Conservation (phyloP, 2,329 filamentous ascomycete species). For the Diaporthe sp. region DNA sequence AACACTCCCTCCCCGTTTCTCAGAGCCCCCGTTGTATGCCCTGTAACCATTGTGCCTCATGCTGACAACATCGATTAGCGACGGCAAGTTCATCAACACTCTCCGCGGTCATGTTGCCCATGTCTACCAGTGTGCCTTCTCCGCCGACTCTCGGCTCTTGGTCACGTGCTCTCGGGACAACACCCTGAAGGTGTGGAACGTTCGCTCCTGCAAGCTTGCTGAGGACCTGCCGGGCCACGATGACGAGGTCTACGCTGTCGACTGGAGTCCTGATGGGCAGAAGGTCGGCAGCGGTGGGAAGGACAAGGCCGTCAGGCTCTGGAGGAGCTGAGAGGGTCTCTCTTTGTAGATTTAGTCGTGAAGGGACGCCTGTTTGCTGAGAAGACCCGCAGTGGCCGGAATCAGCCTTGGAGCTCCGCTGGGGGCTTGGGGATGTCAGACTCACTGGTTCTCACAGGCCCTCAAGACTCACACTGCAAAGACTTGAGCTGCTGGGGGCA, state of each 20-base stretch:
- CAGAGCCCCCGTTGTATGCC: neutral
- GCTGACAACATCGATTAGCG: slow-evolving; percentile 51
- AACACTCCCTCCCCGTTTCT: slow-evolving; percentile 42
- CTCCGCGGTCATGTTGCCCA: slow-evolving; percentile 89
- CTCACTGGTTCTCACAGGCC: neutral
- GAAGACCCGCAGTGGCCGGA: neutral
- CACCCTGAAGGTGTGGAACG: slow-evolving; percentile 95
- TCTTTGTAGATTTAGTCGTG: neutral
- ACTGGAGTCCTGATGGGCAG: slow-evolving; percentile 93
- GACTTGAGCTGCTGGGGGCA: neutral
- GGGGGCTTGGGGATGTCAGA: neutral
- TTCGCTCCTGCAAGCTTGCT: slow-evolving; percentile 84
- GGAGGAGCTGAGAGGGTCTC: slow-evolving; percentile 65
- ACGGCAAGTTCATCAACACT: slow-evolving; percentile 85
- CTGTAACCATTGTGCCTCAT: neutral
- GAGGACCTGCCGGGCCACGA: slow-evolving; percentile 88
- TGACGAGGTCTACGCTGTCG: slow-evolving; percentile 93
- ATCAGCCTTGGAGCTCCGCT: neutral
- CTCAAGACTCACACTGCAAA: neutral
- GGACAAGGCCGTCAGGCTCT: slow-evolving; percentile 82
- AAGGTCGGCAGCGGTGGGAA: slow-evolving; percentile 92
- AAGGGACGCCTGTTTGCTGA: neutral
- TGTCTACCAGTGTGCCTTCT: slow-evolving; percentile 94
- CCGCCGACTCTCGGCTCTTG: slow-evolving; percentile 88
- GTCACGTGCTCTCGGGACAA: slow-evolving; percentile 93